Conservation (phyloP, 805 yeast species). For the Zygosaccharomyces lentus region DNA sequence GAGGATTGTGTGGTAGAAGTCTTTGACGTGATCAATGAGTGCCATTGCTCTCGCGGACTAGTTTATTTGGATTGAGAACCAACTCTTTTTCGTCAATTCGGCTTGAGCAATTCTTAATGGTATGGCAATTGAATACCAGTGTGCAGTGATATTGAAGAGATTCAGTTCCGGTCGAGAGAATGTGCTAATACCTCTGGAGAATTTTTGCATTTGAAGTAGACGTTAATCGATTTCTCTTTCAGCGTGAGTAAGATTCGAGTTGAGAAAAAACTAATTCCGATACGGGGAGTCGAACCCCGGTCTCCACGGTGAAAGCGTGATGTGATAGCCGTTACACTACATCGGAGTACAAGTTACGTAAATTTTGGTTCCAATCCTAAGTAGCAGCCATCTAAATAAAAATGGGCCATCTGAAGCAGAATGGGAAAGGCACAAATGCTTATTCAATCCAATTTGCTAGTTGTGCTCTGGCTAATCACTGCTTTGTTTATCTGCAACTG, state of each 20-base stretch:
- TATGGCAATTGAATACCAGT: no score
- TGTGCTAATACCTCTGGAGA: no score
- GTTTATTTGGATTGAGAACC: background rate
- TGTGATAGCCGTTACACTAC: constrained; percentile 20
- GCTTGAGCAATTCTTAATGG: background rate
- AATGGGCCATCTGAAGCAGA: background rate
- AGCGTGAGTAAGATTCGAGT: no score
- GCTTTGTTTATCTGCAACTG: no score
- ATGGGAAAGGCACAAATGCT: background rate
- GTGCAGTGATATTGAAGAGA: background rate
- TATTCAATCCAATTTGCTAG: no score
- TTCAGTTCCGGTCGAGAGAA: no score
- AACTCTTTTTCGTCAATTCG: background rate
- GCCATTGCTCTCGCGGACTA: constrained; percentile 1
- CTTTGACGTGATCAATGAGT: constrained; percentile 20
- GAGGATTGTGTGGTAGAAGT: constrained; percentile 34
- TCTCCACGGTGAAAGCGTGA: constrained; percentile 18
- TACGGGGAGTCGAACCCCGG: constrained; percentile 23
- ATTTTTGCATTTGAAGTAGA: no score
- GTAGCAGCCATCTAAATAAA: no score
- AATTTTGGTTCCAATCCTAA: background rate
- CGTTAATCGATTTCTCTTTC: background rate
- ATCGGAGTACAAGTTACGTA: constrained; percentile 5
- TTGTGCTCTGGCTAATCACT: no score
- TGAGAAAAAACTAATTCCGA: constrained; percentile 4